Evolutionary conservation across 345 rosid species (phyloP), one percentile per base, ranked within the genome.

Genomic region (Melastoma malabathricum): DNA sequence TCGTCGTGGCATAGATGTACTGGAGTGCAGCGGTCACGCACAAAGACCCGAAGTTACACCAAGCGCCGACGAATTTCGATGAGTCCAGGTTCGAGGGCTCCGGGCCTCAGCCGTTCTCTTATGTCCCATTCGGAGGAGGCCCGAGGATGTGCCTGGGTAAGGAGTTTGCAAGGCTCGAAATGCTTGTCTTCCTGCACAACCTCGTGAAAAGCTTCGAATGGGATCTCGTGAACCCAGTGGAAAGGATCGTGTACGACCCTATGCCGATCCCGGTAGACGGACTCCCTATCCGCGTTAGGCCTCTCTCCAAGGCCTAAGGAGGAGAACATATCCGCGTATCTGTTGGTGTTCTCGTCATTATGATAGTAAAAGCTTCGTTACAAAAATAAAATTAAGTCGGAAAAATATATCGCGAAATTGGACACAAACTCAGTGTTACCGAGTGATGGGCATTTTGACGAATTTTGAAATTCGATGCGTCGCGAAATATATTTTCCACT

Each of bases 111-210:
- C 67, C 61, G 6, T 58, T 44, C 25, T 62, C 63, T 2, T 67
- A 50, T 17, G 63, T 58, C 27, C 71, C 71, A 1, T 67, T 67
- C 13, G 70, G 70, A 43, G 70, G 65, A 10, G 70, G 70, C 4
- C 62, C 61, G 2, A 56, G 70, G 25, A 58, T 62, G 46, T 68
- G 72, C 54, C 15, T 58, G 15, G 72, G 72, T 15, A 25, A 46
- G 20, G 72, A 58, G 19, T 62, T 45, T 1, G 64, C 67, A 0
- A 48, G 64, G 17, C 18, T 22, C 6, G 60, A 54, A 47, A 58
- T 67, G 14, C 67, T 67, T 3, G 60, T 67, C 17, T 67, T 67
- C 61, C 43, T 68, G 46, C 72, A 68, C 58, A 58, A 59, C 18
- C 38, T 68, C 41, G 48, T 68, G 7, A 58, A 23, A 16, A 31